Evolutionary conservation across 495 filamentous ascomycete genomes (phyloP).

Genomic region (Bathelium albidoporum): DNA sequence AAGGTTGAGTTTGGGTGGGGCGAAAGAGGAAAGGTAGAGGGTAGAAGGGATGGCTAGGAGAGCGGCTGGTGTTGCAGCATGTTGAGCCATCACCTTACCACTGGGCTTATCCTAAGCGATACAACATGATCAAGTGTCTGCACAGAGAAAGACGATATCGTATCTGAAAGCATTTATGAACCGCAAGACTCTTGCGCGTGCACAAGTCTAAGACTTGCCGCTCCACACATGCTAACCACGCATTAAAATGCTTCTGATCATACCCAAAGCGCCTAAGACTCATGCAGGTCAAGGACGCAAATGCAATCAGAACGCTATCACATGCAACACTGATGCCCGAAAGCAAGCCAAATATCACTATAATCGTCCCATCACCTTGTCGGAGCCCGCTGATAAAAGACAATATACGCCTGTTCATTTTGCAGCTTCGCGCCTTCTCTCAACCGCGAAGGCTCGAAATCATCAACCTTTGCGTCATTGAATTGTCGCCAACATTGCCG

Average conservation of each 20-base stretch:
- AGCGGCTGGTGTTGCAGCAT: neutral
- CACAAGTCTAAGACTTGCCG: neutral
- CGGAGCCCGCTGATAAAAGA: constrained; percentile 42
- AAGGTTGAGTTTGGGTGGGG: neutral
- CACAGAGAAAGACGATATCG: no score
- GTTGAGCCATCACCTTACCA: no score
- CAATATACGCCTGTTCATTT: constrained; percentile 58
- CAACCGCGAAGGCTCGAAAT: constrained; percentile 48
- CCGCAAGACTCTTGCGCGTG: neutral
- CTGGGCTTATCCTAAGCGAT: no score
- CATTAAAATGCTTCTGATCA: neutral
- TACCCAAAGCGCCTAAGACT: neutral
- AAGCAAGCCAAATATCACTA: neutral
- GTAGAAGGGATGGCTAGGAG: neutral
- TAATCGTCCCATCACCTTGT: neutral
- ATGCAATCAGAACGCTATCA: neutral
- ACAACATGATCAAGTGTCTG: no score
- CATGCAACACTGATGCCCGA: neutral
- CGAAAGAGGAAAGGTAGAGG: neutral
- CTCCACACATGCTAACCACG: neutral
- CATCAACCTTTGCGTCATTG: constrained; percentile 50
- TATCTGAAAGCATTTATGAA: neutral
- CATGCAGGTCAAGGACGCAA: neutral
- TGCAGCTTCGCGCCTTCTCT: constrained; percentile 39
- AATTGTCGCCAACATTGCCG: constrained; percentile 54